Conservation (phyloP, 441 rosid species). For the Raphanus hybrid region DNA sequence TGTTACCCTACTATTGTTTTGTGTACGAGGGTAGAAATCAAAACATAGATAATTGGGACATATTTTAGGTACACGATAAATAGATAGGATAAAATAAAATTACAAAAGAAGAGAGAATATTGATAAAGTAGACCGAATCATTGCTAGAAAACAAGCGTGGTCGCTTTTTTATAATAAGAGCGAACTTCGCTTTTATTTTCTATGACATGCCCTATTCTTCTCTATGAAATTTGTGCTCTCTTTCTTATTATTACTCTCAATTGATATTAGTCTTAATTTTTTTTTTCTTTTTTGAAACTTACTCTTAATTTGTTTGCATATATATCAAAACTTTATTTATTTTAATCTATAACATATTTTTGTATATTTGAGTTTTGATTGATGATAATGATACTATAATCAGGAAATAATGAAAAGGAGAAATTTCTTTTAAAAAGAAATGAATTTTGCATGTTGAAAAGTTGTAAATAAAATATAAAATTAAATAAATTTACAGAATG, state of each 20-base stretch:
- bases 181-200: conserved; percentile 56
- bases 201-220: conserved; percentile 65
- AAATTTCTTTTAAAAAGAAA: not conserved
- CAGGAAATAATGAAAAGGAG: not conserved
- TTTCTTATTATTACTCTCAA: conserved; percentile 29
- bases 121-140: conserved; percentile 75
- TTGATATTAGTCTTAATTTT: not conserved
- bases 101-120: conserved; percentile 44
- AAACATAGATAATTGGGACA: conserved; percentile 15
- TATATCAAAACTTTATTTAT: conserved; percentile 13
- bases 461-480: not conserved
- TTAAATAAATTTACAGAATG: not conserved
- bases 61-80: conserved; percentile 16
- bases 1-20: conserved; percentile 8
- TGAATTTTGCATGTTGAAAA: not conserved
- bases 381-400: not conserved
- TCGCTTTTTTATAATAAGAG: conserved; percentile 67
- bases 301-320: conserved; percentile 1
- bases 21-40: conserved; percentile 3
- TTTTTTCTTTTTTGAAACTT: too few species aligned
- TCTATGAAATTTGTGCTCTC: conserved; percentile 38
- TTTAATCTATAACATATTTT: not conserved
- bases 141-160: conserved; percentile 93
- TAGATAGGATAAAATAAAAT: conserved; percentile 14
- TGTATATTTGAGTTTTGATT: not conserved